Evolutionary conservation across 2,329 filamentous ascomycete genomes (phyloP).

Genomic region (Fusarium pilosicola): DNA sequence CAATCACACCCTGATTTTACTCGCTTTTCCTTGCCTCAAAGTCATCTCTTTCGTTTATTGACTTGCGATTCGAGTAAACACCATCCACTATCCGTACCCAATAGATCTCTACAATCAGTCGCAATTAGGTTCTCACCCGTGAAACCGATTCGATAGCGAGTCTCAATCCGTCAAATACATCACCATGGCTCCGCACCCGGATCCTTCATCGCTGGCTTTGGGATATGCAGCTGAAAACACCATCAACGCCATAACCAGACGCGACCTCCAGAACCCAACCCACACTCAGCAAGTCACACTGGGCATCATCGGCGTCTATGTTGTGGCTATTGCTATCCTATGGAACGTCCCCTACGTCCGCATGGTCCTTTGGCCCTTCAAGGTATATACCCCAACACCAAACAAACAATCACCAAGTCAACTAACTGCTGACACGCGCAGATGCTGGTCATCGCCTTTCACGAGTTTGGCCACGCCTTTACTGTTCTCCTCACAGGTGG

Average conservation of each 20-base stretch:
- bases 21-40: background rate
- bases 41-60: constrained; percentile 8
- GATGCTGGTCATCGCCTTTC: constrained; percentile 87
- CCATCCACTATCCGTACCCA: background rate
- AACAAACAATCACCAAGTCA: background rate
- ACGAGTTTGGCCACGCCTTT: constrained; percentile 82
- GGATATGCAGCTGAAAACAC: constrained; percentile 12
- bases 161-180: background rate
- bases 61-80: constrained; percentile 11
- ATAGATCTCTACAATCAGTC: background rate
- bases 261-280: constrained; percentile 67
- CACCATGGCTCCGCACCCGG: constrained; percentile 35
- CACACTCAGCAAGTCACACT: constrained; percentile 77
- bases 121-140: background rate
- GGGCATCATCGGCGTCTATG: constrained; percentile 76
- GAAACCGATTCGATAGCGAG: background rate
- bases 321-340: constrained; percentile 77
- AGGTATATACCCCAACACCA: constrained; percentile 58
- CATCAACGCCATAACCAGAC: constrained; percentile 52
- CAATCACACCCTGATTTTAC: background rate
- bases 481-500: constrained; percentile 78
- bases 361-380: constrained; percentile 82
- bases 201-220: constrained; percentile 27
- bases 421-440: constrained; percentile 45
- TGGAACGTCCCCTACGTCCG: constrained; percentile 85